Evolutionary conservation across 148 eudicot species (phyloP).

Genomic region (Fagopyrum esculentum): DNA sequence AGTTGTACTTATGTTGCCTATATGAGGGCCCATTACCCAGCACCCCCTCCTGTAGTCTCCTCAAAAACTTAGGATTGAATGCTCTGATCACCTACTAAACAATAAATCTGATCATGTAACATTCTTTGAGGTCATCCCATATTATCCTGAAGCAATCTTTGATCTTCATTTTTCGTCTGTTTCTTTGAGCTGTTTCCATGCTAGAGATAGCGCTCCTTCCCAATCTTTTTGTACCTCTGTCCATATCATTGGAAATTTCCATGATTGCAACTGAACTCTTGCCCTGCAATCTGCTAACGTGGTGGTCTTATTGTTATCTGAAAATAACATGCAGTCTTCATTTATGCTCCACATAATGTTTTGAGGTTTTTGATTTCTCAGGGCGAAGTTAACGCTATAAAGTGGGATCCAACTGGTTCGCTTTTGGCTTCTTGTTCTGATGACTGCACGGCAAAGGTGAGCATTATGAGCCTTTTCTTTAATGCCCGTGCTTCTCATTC

Average conservation of each 20-base stretch:
- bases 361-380: conserved; percentile 21
- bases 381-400: conserved; percentile 77
- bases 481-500: neutral
- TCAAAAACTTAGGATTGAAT: neutral
- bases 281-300: neutral
- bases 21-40: neutral
- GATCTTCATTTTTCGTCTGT: neutral
- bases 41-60: neutral
- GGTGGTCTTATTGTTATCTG: neutral
- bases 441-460: conserved; percentile 67
- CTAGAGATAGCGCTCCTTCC: neutral
- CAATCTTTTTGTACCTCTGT: neutral
- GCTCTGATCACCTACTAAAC: neutral
- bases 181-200: neutral
- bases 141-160: conserved; percentile 3
- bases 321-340: neutral
- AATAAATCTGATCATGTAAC: neutral
- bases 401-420: conserved; percentile 77
- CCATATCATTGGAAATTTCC: neutral
- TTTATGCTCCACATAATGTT: neutral
- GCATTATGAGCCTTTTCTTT: neutral
- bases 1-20: conserved; percentile 3
- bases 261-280: neutral
- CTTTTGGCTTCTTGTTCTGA: conserved; percentile 78
- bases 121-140: neutral